A percentile compares a stretch with the other conserved stretches of the same genome.
These are phyloP conservation scores for Lactifluus piperatus DNA, from an alignment of 768 basidiomycete genomes.

Conservation along the genomic window DNA sequence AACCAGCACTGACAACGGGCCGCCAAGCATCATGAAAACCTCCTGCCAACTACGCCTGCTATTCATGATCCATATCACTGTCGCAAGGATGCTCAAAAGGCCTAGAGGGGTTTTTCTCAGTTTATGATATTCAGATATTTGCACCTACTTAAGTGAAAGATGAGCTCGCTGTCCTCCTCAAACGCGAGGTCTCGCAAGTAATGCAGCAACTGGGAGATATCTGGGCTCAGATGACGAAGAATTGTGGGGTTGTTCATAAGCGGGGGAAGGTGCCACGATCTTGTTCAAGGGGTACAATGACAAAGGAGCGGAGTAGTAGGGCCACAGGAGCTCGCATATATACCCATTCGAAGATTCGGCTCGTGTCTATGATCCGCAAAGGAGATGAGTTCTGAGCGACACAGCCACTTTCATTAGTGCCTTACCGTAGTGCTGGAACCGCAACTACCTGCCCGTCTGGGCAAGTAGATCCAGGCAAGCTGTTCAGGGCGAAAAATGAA, in stretches of 20 bases:
- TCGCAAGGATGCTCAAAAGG: constrained; percentile 7
- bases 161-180: constrained; percentile 5
- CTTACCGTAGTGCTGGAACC: background rate
- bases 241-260: background rate
- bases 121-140: background rate
- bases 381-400: background rate
- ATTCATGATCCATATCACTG: constrained; percentile 17
- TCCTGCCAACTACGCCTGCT: constrained; percentile 9
- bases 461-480: constrained; percentile 1
- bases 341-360: background rate
- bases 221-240: background rate
- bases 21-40: background rate
- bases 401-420: background rate
- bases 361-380: background rate
- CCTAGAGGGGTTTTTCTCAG: background rate
- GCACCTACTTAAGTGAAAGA: constrained; percentile 9
- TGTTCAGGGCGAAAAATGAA: background rate
- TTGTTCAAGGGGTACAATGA: background rate
- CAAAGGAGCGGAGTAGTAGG: background rate
- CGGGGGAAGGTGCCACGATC: background rate
- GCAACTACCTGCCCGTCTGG: constrained; percentile 3
- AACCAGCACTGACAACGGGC: background rate
- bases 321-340: constrained; percentile 12
- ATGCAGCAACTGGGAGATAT: background rate
- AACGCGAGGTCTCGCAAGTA: constrained; percentile 3